Evolutionary conservation across 2,329 filamentous ascomycete genomes (phyloP).

Genomic region (Trichoderma asperellum): DNA sequence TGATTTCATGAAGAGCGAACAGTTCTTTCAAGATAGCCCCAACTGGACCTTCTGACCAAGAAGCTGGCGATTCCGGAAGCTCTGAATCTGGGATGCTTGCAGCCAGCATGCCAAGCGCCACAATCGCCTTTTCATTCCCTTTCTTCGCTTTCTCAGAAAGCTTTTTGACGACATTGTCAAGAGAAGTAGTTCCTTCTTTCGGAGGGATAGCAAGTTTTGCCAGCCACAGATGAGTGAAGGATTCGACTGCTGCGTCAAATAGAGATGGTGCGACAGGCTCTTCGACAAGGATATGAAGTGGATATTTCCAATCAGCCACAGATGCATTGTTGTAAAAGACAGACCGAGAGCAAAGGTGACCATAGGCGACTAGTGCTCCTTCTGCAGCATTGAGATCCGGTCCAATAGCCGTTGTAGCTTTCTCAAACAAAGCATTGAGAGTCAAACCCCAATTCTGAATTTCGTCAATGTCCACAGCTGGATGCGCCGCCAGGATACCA

Average conservation of each 20-base stretch:
- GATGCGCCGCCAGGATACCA: slow-evolving; percentile 76
- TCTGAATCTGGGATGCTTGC: slow-evolving; percentile 46
- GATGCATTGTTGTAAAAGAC: slow-evolving; percentile 48
- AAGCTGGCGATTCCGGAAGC: background rate
- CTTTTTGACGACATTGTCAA: slow-evolving; percentile 59
- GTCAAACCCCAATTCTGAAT: slow-evolving; percentile 36
- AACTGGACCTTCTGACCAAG: slow-evolving; percentile 48
- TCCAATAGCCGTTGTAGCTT: slow-evolving; percentile 48
- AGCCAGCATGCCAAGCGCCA: slow-evolving; percentile 77
- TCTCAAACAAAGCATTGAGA: slow-evolving; percentile 51
- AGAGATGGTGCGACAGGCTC: slow-evolving; percentile 42
- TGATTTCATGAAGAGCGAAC: slow-evolving; percentile 79
- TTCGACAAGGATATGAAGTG: slow-evolving; percentile 40
- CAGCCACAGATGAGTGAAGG: slow-evolving; percentile 53
- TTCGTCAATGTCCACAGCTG: slow-evolving; percentile 44
- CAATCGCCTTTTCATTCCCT: slow-evolving; percentile 79
- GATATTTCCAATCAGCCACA: slow-evolving; percentile 38
- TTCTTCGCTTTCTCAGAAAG: slow-evolving; percentile 73
- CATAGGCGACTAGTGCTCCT: slow-evolving; percentile 52
- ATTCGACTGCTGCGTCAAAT: slow-evolving; percentile 50
- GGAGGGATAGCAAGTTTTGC: slow-evolving; percentile 47
- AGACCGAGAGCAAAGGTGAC: slow-evolving; percentile 49
- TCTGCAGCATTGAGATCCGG: slow-evolving; percentile 52
- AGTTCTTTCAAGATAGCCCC: slow-evolving; percentile 67
- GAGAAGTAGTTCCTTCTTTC: slow-evolving; percentile 37